phyloP scores from a whole-genome alignment of 306 rosid species.

The Medicago arabica region DNA sequence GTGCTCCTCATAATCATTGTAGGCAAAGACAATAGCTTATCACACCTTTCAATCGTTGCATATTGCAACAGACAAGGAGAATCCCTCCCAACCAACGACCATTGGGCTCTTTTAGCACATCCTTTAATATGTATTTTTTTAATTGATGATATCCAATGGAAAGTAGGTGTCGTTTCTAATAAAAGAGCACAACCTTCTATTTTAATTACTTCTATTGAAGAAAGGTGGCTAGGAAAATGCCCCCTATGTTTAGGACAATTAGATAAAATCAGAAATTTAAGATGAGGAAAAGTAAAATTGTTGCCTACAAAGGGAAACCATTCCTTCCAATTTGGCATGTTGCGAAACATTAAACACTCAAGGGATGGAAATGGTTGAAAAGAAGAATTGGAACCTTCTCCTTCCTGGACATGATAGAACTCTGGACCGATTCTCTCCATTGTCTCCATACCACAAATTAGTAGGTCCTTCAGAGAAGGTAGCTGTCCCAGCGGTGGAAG shows the following conservation, averaged over 20 bases:
- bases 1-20: not conserved
- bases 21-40: not conserved
- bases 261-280: not conserved
- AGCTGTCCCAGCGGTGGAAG: not conserved
- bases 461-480: not conserved
- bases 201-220: not conserved
- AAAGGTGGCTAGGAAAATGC: not conserved
- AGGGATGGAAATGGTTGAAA: constrained; percentile 28
- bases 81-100: not conserved
- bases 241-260: not conserved
- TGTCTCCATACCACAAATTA: not conserved
- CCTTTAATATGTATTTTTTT: not conserved
- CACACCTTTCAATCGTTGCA: not conserved
- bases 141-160: not conserved
- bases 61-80: not conserved
- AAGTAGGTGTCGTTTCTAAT: not conserved
- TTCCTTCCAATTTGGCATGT: constrained; percentile 27
- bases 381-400: not conserved
- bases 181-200: not conserved
- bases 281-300: not conserved
- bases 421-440: not conserved
- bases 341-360: not conserved
- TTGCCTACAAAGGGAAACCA: not conserved
- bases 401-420: not conserved
- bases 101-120: not conserved